Conservation (phyloP, 805 yeast species). For the Wickerhamiella spandovensis region DNA sequence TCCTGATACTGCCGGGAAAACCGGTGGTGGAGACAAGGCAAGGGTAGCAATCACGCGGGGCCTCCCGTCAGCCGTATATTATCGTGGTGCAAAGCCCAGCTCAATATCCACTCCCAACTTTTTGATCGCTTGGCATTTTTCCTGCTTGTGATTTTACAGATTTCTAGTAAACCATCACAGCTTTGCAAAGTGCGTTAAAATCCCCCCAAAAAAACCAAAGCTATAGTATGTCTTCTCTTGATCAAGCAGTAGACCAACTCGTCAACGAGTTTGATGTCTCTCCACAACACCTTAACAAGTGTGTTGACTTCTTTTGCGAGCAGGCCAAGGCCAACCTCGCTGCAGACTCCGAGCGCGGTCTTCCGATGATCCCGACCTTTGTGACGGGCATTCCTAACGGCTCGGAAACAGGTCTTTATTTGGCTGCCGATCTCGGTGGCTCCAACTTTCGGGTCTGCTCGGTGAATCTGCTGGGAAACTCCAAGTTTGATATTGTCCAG, state of each 20-base stretch:
- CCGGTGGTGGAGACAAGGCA: not conserved
- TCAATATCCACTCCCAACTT: not conserved
- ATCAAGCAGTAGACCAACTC: conserved; percentile 5
- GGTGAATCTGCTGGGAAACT: conserved; percentile 45
- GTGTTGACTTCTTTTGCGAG: conserved; percentile 11
- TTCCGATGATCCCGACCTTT: conserved; percentile 78
- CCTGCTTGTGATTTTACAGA: not conserved
- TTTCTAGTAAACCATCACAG: not conserved
- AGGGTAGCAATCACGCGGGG: not conserved
- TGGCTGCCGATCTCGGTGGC: conserved; percentile 94
- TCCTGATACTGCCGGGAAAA: not conserved
- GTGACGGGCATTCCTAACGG: conserved; percentile 82
- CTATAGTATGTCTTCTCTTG: not conserved
- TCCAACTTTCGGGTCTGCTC: conserved; percentile 94
- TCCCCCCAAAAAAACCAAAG: not conserved
- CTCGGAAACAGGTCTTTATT: conserved; percentile 60
- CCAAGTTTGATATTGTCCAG: conserved; percentile 66
- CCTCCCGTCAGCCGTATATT: not conserved
- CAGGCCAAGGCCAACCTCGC: conserved; percentile 23
- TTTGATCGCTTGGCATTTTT: not conserved
- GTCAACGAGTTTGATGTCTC: conserved; percentile 9
- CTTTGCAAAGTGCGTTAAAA: not conserved
- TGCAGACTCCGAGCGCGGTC: conserved; percentile 18
- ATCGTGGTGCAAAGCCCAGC: not conserved
- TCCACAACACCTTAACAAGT: conserved; percentile 4